Conservation (phyloP, 179 eudicot genomes). For the Camellia oleifera region DNA sequence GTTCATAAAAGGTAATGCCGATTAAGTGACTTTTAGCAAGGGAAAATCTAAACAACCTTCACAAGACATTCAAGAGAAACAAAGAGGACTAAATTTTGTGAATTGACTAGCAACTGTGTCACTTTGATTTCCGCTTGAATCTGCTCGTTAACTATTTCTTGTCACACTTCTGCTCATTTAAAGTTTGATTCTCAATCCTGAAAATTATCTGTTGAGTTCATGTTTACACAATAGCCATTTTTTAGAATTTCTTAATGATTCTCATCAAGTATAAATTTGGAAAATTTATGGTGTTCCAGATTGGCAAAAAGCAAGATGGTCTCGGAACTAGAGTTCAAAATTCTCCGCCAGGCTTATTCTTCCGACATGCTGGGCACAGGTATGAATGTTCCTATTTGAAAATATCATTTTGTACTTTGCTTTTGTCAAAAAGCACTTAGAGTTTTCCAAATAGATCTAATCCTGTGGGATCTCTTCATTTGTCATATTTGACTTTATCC, state of each 20-base stretch:
- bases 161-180: neutral
- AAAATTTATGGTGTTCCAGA: slow-evolving; percentile 20
- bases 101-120: neutral
- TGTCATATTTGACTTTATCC: neutral
- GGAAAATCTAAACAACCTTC: neutral
- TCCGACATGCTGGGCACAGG: slow-evolving; percentile 57
- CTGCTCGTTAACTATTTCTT: neutral
- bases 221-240: neutral
- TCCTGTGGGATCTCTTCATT: neutral
- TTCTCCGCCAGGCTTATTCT: slow-evolving; percentile 44
- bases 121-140: neutral
- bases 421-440: neutral
- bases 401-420: neutral
- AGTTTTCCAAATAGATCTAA: neutral
- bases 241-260: neutral
- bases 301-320: slow-evolving; percentile 26
- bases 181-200: neutral
- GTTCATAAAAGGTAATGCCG: neutral
- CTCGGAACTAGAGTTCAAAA: slow-evolving; percentile 8
- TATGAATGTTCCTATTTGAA: slow-evolving; percentile 9
- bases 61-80: slow-evolving; percentile 12
- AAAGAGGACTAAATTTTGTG: neutral
- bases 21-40: neutral
- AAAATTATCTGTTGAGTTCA: neutral
- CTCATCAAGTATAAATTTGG: neutral